Conservation (phyloP, 1,284 basidiomycete genomes). For the Cutaneotrichosporon cavernicola region DNA sequence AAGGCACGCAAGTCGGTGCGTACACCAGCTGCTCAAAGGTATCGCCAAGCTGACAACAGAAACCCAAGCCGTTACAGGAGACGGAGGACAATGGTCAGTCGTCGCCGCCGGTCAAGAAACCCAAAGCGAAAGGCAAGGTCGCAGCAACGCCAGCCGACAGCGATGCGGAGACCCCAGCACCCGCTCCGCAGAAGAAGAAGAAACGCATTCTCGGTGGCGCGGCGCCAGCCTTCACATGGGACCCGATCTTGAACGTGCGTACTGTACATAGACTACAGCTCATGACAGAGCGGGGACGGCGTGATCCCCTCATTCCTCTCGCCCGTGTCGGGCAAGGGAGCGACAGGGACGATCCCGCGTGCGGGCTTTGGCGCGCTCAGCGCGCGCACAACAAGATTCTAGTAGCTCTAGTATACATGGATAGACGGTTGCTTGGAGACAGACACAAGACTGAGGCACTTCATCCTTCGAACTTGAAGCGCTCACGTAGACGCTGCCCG, state of each 20-base stretch:
- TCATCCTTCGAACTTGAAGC: slow-evolving; percentile 40
- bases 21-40: background rate
- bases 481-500: slow-evolving; percentile 49
- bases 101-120: background rate
- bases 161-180: slow-evolving; percentile 3
- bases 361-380: slow-evolving; percentile 29
- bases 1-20: slow-evolving; percentile 30
- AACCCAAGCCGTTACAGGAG: slow-evolving; percentile 6
- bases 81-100: slow-evolving; percentile 2
- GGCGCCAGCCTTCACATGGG: slow-evolving; percentile 43
- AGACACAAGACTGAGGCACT: background rate
- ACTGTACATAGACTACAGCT: slow-evolving; percentile 1
- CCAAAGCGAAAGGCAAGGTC: background rate
- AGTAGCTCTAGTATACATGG: background rate
- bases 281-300: slow-evolving; percentile 46
- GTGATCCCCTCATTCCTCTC: slow-evolving; percentile 45
- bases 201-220: slow-evolving; percentile 38
- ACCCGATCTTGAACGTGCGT: slow-evolving; percentile 47
- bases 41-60: background rate
- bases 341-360: slow-evolving; percentile 35
- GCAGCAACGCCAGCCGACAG: slow-evolving; percentile 3
- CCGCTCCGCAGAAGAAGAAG: slow-evolving; percentile 32
- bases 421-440: background rate
- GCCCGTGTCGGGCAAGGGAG: slow-evolving; percentile 29
- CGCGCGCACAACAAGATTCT: background rate